These are phyloP conservation scores for Pleurostoma richardsiae DNA, from an alignment of 2,329 filamentous ascomycete genomes.

Conservation along the genomic window DNA sequence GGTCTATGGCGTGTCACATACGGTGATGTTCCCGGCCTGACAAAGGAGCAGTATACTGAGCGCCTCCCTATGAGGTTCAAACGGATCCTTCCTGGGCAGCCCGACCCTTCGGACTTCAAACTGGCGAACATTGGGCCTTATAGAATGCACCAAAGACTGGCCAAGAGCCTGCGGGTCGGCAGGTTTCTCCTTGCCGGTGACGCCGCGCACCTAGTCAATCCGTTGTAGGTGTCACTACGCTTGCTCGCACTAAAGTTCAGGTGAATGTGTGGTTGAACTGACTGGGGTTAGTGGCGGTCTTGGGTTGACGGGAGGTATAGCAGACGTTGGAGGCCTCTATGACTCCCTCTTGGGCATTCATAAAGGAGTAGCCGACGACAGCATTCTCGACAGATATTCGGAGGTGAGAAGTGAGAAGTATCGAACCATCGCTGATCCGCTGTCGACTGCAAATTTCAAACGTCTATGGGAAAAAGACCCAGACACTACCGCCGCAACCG, in stretches of 20 bases:
- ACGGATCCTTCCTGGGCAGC: neutral
- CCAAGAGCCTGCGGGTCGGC: neutral
- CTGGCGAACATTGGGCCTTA: conserved; percentile 1
- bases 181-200: conserved; percentile 3
- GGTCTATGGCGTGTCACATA: conserved; percentile 1
- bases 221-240: neutral
- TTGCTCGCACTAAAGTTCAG: neutral
- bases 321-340: conserved; percentile 2
- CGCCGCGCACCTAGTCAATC: conserved; percentile 5
- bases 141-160: conserved; percentile 1
- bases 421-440: neutral
- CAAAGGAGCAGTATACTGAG: neutral
- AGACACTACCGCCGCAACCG: neutral
- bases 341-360: conserved; percentile 1
- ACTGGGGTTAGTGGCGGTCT: neutral
- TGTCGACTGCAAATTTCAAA: conserved; percentile 1
- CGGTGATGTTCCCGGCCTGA: neutral
- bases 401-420: conserved; percentile 2
- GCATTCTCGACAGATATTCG: conserved; percentile 2
- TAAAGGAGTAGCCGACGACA: neutral
- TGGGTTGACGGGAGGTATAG: conserved; percentile 2
- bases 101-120: neutral
- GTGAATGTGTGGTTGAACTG: neutral
- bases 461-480: neutral
- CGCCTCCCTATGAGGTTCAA: neutral